Evolutionary conservation across 1,284 basidiomycete species (phyloP).

Genomic region (Heterobasidion annosum): DNA sequence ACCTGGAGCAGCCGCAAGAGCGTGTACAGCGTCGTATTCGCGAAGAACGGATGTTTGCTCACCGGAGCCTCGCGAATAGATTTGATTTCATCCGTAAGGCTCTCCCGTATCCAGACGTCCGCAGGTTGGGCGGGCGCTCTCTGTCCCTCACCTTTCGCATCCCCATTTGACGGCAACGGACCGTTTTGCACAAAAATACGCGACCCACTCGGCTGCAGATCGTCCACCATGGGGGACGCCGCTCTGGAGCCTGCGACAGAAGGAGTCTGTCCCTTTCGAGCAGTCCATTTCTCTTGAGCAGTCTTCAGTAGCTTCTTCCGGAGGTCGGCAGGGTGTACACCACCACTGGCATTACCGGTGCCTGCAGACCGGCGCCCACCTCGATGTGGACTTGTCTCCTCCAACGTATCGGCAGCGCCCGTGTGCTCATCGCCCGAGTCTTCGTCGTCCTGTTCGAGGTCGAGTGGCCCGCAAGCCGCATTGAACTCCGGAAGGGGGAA

Average conservation of each 20-base stretch:
- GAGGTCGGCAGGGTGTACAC: conserved; percentile 58
- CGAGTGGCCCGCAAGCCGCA: conserved; percentile 54
- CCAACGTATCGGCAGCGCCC: conserved; percentile 25
- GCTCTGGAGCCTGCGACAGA: not conserved
- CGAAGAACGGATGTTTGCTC: conserved; percentile 66
- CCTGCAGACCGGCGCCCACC: not conserved
- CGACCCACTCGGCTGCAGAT: not conserved
- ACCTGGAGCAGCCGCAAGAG: conserved; percentile 85
- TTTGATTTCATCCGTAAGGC: conserved; percentile 14
- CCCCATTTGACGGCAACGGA: not conserved
- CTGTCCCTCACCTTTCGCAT: not conserved
- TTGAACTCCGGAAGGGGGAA: conserved; percentile 74
- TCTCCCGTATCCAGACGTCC: conserved; percentile 53
- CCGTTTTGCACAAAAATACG: not conserved
- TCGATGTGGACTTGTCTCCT: conserved; percentile 20
- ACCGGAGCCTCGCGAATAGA: conserved; percentile 19
- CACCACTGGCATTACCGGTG: conserved; percentile 16
- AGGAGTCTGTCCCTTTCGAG: conserved; percentile 8
- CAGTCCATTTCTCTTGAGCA: conserved; percentile 42
- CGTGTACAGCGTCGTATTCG: conserved; percentile 90
- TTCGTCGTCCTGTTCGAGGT: conserved; percentile 38
- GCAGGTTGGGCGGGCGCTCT: not conserved
- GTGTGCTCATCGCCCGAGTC: conserved; percentile 22
- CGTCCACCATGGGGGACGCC: not conserved
- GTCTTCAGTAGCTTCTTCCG: conserved; percentile 75